Evolutionary conservation across 2,329 filamentous ascomycete genomes (phyloP), one percentile per base, ranked within the genome.

Genomic region (Epichloe elymi): DNA sequence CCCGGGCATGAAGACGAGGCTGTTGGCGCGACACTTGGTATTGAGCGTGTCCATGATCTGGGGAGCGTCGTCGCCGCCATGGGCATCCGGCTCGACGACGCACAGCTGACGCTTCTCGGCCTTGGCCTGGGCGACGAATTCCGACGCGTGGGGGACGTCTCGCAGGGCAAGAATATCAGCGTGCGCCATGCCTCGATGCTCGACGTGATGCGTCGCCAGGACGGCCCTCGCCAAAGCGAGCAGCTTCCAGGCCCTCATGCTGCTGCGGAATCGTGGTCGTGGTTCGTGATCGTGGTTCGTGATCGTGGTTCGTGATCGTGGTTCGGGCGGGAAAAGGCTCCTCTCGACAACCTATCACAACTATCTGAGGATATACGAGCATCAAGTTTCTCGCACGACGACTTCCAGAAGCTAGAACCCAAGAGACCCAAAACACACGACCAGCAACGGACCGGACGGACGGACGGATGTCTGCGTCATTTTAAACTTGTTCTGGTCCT

Each of bases 31-130:
- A 52, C 66, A 68, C 3, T 59, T 43, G 5, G 57, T 36, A 43
- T 63, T 67, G 49, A 68, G 61, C 2, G 65, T 63, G 4, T 61
- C 45, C n/a, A 60, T 54, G 23, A 69, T 65, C 11, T 56, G 56
- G 1, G 58, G 60, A 4, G 61, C 64, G 48, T 67, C 64, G 51
- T 68, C 65, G 2, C 56, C 58, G 1, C 59, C 63, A 5, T 59
- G 14, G 15, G 35, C 20, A 17, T 56, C 23, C 1, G 65, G 63
- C 35, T 59, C 17, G 38, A 69, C 41, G 43, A 65, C 53, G 57
- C 64, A 61, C 26, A 67, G 50, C 40, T 60, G 53, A 37, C 61
- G 60, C 7, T 53, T 51, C 48, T 61, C 48, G 0, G 43, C 17
- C 37, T 50, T 50, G 36, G 61, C 61, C n/a, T 44, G 30, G 3